These are phyloP conservation scores for Macrolepiota albuminosa DNA, from an alignment of 768 basidiomycete genomes.

Conservation along the genomic window DNA sequence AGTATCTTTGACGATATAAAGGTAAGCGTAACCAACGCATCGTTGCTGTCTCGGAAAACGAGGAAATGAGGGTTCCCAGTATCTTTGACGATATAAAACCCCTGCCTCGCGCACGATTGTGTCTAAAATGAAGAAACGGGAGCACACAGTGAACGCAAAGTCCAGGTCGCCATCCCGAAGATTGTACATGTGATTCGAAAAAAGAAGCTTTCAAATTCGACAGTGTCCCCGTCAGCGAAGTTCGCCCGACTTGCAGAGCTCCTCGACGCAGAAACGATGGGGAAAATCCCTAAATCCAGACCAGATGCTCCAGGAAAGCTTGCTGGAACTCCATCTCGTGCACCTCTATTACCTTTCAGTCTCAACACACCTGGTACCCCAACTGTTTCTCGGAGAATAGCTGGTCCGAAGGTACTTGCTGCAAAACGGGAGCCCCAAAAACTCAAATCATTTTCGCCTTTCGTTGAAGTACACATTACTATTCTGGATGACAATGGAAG, in stretches of 20 bases:
- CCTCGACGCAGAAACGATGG: slow-evolving; percentile 18
- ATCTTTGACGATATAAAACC: slow-evolving; percentile 45
- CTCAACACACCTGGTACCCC: slow-evolving; percentile 35
- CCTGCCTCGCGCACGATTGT: slow-evolving; percentile 30
- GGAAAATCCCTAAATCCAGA: slow-evolving; percentile 9
- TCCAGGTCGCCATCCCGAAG: slow-evolving; percentile 31
- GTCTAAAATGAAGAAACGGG: slow-evolving; percentile 44
- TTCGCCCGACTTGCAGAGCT: slow-evolving; percentile 27
- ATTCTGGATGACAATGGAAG: slow-evolving; percentile 58
- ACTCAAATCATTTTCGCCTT: slow-evolving; percentile 37
- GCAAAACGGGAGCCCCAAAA: slow-evolving; percentile 25
- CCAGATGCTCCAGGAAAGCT: slow-evolving; percentile 12
- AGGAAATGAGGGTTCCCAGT: slow-evolving; percentile 23
- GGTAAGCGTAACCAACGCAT: slow-evolving; percentile 56
- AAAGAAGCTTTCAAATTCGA: slow-evolving; percentile 35
- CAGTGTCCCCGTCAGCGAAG: slow-evolving; percentile 28
- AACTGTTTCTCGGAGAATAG: slow-evolving; percentile 19
- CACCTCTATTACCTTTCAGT: slow-evolving; percentile 26
- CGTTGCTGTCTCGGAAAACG: slow-evolving; percentile 40
- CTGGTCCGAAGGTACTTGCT: slow-evolving; percentile 19
- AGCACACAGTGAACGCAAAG: slow-evolving; percentile 31
- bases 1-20: slow-evolving; percentile 43
- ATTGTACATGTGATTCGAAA: slow-evolving; percentile 35
- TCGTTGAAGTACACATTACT: slow-evolving; percentile 64
- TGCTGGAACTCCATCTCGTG: slow-evolving; percentile 23